Evolutionary conservation across 2,329 filamentous ascomycete species (phyloP).

Genomic region (Trichophyton simii): DNA sequence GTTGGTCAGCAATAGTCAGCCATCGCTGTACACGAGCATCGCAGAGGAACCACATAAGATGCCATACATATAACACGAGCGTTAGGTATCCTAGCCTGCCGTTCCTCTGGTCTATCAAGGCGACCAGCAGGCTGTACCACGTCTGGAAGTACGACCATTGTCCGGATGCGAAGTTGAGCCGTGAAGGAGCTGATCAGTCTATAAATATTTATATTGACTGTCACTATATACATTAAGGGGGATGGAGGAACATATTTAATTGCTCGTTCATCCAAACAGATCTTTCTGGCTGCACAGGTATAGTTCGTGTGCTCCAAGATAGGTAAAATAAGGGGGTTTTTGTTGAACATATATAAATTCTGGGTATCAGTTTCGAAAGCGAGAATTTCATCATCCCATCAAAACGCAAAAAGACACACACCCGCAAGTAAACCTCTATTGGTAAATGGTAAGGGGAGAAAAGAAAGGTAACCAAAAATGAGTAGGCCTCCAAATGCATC

Average conservation of each 20-base stretch:
- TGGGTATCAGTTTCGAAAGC: neutral
- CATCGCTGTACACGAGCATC: neutral
- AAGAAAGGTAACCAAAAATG: neutral
- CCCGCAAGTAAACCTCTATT: constrained; percentile 1
- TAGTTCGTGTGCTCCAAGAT: neutral
- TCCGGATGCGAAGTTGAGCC: neutral
- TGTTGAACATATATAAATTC: neutral
- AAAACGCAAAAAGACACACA: neutral
- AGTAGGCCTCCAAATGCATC: constrained; percentile 1
- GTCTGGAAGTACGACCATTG: neutral
- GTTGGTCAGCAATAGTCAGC: neutral
- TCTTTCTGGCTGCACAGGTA: neutral
- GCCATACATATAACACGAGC: neutral
- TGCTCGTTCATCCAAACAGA: neutral
- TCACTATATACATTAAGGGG: constrained; percentile 1
- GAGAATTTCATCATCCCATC: neutral
- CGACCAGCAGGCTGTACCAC: neutral
- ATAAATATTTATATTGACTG: neutral
- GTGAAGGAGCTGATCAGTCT: neutral
- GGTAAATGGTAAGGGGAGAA: neutral
- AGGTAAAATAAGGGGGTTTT: neutral
- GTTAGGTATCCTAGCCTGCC: neutral
- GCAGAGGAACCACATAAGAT: neutral
- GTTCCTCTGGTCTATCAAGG: neutral
- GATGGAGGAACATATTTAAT: neutral